These are phyloP conservation scores for Beauveria sp. DNA, from an alignment of 2,329 filamentous ascomycete genomes.

Conservation along the genomic window DNA sequence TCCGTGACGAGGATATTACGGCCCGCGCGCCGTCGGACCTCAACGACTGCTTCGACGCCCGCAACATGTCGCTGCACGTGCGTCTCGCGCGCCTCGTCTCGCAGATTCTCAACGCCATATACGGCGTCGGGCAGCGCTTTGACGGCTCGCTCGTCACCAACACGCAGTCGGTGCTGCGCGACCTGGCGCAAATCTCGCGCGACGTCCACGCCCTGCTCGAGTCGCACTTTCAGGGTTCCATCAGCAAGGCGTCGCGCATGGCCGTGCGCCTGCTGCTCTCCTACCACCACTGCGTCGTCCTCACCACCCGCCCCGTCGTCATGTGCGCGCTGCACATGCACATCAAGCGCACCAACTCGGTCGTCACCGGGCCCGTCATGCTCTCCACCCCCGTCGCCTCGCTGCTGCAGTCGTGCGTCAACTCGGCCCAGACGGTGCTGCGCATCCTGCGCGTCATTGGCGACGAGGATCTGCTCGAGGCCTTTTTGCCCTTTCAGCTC, in stretches of 20 bases:
- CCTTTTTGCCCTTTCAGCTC: constrained; percentile 33
- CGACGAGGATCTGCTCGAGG: constrained; percentile 25
- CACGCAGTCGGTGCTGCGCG: constrained; percentile 21
- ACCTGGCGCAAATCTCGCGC: constrained; percentile 20
- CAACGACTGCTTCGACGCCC: constrained; percentile 19
- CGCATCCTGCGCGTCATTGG: constrained; percentile 20
- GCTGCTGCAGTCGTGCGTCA: constrained; percentile 22
- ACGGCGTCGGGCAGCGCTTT: constrained; percentile 21
- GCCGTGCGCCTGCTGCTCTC: constrained; percentile 20
- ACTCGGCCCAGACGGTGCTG: constrained; percentile 22
- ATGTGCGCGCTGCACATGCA: constrained; percentile 27
- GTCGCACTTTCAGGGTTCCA: constrained; percentile 22
- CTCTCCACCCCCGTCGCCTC: constrained; percentile 21
- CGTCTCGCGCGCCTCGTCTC: constrained; percentile 20
- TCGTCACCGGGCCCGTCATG: constrained; percentile 13
- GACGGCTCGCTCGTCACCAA: constrained; percentile 21
- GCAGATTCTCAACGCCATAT: constrained; percentile 11
- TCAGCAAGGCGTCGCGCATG: constrained; percentile 21
- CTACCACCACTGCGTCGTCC: constrained; percentile 23
- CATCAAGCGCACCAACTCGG: constrained; percentile 20
- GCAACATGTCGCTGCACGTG: constrained; percentile 20
- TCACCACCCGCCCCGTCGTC: constrained; percentile 23
- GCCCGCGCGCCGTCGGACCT: constrained; percentile 22
- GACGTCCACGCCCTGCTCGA: constrained; percentile 21
- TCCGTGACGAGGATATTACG: constrained; percentile 24